Base-by-base conservation (phyloP, 2,329 filamentous ascomycete species). In the Ophiostoma himal-ulmi region DNA sequence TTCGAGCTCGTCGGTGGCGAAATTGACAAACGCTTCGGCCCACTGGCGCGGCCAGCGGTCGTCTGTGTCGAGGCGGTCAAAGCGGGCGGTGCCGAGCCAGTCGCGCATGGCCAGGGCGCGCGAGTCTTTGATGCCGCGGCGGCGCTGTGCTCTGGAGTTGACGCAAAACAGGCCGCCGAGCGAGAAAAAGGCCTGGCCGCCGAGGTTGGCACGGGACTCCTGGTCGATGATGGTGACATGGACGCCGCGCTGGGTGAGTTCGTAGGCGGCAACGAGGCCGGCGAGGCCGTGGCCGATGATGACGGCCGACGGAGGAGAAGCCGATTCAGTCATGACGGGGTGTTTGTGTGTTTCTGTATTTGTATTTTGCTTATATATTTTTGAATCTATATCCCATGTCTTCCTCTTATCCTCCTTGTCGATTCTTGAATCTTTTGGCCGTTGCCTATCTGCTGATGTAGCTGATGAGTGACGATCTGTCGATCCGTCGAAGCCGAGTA, bases 181-280 rank as follows among this genome's bases (percentile, higher is more conserved):
- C 3, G 86, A 89, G 85, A 86, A 89, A 76, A 88, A 88, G 7
- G 86, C 86, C 77, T 89, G 86, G 2, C 86, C 86, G 71, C 87
- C 87, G 11, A 89, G 79, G 74, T 82, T 88, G 72, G 81, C 77
- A 39, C 80, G 81, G 71, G 84, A 85, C 75, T 89, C 86, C 75
- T 89, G 86, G 77, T 89, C 87, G 68, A 89, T 69, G 60, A 88
- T 77, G 67, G 88, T 71, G 48, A 80, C 80, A 2, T 81, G 82
- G n/a, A 88, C 78, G 68, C 81, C 78, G 71, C 81, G 83, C 75
- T 82, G 79, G 17, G 82, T 79, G 7, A 88, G 82, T 78, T 88
- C 86, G 73, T 82, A 86, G 62, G 86, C 85, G 3, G 86, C 84
- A 22, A 88, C 85, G 10, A 88, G 83, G n/a, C 85, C 86, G 41